phyloP scores from a whole-genome alignment of 1,139 yeast species.

The Candida sanyaensis region DNA sequence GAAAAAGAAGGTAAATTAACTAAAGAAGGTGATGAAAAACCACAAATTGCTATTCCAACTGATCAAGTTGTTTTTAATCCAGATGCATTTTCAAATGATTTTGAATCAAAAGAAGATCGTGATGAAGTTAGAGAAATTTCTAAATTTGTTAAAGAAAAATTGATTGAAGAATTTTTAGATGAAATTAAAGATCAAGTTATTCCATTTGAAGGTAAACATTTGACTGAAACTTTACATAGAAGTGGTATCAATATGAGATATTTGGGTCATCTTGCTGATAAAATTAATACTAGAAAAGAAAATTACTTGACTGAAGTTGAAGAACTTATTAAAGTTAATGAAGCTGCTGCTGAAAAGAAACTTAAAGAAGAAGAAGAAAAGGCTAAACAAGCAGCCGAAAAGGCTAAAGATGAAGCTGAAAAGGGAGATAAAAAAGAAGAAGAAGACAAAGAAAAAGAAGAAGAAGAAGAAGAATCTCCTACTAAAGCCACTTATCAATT shows the following conservation, averaged over 20 bases:
- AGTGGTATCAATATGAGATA: conserved; percentile 90
- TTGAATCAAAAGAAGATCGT: conserved; percentile 53
- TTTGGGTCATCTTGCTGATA: conserved; percentile 62
- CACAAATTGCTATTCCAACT: conserved; percentile 57
- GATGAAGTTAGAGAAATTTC: conserved; percentile 68
- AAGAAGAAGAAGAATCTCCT: conserved; percentile 28
- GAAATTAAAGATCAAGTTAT: conserved; percentile 57
- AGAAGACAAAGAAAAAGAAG: conserved; percentile 35
- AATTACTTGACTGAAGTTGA: conserved; percentile 23
- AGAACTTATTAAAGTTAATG: conserved; percentile 23
- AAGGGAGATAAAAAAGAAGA: conserved; percentile 18
- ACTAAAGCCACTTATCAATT: conserved; percentile 48
- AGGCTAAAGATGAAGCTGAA: conserved; percentile 23
- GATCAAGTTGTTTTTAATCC: conserved; percentile 69
- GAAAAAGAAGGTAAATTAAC: conserved; percentile 44
- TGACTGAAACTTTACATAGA: conserved; percentile 69
- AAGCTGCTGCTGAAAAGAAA: conserved; percentile 26
- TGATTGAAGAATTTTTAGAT: conserved; percentile 65
- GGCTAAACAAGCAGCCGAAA: conserved; percentile 21
- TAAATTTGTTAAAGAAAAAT: conserved; percentile 54
- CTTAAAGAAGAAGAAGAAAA: conserved; percentile 25
- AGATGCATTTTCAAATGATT: conserved; percentile 63
- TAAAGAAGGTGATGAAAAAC: conserved; percentile 41
- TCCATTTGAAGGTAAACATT: conserved; percentile 81
- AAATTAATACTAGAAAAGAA: conserved; percentile 26